Base-by-base conservation (phyloP, 768 basidiomycete species). In the Pholiota microspora region DNA sequence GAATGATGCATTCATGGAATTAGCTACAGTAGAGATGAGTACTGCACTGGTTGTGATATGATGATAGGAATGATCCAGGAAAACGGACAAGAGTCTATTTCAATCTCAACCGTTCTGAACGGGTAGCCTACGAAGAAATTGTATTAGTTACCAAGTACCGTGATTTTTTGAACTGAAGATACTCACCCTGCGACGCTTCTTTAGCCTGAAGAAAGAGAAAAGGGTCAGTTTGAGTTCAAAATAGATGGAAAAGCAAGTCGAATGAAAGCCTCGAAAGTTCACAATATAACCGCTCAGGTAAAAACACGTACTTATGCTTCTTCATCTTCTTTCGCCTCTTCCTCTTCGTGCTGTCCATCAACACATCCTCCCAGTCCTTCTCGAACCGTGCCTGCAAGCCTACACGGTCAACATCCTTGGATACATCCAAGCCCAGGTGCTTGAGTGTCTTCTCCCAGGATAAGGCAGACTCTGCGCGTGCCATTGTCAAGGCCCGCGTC, bases 251-350 rank as follows among this genome's bases (percentile, higher is more conserved):
- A 48, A 13, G 21, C n/a, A 2, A 42, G 40, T n/a, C 16, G 10
- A 38, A 6, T 13, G 32, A 18, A 29, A 18, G 40, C 40, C 12
- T 21, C 18, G 40, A 23, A 42, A 15, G 7, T 27, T 31, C 12
- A 31, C 7, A 12, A 6, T 6, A 31, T 9, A 50, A 24, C 4
- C 7, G 32, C 16, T 13, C 34, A 47, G n/a, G 31, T 54, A 50
- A 40, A 38, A 51, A 23, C 24, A 78, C 89, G 71, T 65, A 93
- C 92, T 95, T 95, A 71, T 96, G 94, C 74, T 94, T 96, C 81
- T 88, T 92, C 86, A 96, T 96, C 85, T 95, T 96, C 84, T 85
- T 89, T 77, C 84, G 77, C 62, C 84, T 80, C 78, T 94, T 94
- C 69, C 91, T 82, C 77, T 86, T 89, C 25, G 83, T 84, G 61